phyloP scores from a whole-genome alignment of 495 filamentous ascomycete genomes.

The Penicillium ucsense region DNA sequence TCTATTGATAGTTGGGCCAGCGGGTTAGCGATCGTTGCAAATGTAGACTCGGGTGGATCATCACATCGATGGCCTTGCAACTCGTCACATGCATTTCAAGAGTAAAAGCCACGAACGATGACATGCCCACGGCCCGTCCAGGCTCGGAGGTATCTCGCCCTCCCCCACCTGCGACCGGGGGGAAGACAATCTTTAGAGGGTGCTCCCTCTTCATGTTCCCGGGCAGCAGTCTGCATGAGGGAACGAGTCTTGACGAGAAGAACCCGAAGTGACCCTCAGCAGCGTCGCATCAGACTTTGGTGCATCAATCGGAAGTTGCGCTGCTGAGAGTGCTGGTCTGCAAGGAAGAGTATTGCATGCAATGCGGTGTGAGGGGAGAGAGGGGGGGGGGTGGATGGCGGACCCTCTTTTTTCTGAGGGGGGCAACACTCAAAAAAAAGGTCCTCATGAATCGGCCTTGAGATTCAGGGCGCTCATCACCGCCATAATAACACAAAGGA shows the following conservation, averaged over 20 bases:
- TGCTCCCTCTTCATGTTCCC: too few relatives aligned
- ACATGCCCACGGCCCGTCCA: not conserved
- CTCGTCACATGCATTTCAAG: not conserved
- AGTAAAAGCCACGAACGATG: not conserved
- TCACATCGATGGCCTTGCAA: too few relatives aligned
- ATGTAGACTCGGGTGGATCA: too few relatives aligned
- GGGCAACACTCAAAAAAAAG: not conserved
- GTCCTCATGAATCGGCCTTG: too few relatives aligned
- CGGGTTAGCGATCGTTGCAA: slow-evolving; percentile 14
- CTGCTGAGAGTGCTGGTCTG: not conserved
- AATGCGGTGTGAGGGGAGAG: slow-evolving; percentile 15
- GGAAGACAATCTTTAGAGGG: too few relatives aligned
- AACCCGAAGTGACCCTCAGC: too few relatives aligned
- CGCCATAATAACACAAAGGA: not conserved
- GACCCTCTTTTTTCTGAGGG: slow-evolving; percentile 5
- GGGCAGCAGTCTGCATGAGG: too few relatives aligned
- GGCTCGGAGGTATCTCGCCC: not conserved
- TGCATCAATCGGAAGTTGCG: too few relatives aligned
- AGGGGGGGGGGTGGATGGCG: not conserved
- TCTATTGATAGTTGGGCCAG: slow-evolving; percentile 14
- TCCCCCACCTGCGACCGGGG: slow-evolving; percentile 3
- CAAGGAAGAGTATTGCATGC: slow-evolving; percentile 5
- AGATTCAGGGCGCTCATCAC: not conserved
- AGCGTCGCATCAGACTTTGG: too few relatives aligned
- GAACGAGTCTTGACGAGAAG: too few relatives aligned